phyloP scores from a whole-genome alignment of 768 basidiomycete genomes.

The Rhizopogon salebrosus region DNA sequence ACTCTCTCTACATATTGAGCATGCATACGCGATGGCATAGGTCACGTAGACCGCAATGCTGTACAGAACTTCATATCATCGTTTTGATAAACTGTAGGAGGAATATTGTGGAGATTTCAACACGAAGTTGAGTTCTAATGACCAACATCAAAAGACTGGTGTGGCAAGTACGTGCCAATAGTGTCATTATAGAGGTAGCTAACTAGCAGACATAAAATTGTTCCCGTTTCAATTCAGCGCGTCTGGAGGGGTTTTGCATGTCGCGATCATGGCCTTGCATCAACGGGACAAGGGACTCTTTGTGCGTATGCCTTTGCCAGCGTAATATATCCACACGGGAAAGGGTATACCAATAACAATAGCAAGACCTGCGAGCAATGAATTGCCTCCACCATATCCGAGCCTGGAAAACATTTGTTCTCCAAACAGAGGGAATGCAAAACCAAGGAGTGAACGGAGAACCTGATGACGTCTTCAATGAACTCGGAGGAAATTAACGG shows the following conservation, averaged over 20 bases:
- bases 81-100: too few relatives aligned
- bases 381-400: constrained; percentile 65
- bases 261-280: background rate
- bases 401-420: constrained; percentile 58
- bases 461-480: constrained; percentile 28
- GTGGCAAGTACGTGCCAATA: too few relatives aligned
- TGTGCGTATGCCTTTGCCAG: constrained; percentile 52
- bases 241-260: background rate
- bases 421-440: constrained; percentile 63
- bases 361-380: constrained; percentile 53
- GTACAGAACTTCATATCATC: too few relatives aligned
- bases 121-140: too few relatives aligned
- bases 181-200: background rate
- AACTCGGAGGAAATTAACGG: background rate
- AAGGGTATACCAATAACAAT: constrained; percentile 65
- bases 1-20: background rate
- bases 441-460: constrained; percentile 58
- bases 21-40: too few relatives aligned
- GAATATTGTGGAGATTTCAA: too few relatives aligned
- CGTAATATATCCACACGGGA: constrained; percentile 67
- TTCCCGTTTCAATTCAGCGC: too few relatives aligned
- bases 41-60: too few relatives aligned
- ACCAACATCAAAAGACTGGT: too few relatives aligned
- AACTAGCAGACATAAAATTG: too few relatives aligned
- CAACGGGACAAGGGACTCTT: constrained; percentile 30